Evolutionary conservation across 2,329 filamentous ascomycete genomes (phyloP), one percentile per base, ranked within the genome.

Genomic region (Clarireedia hainanense): DNA sequence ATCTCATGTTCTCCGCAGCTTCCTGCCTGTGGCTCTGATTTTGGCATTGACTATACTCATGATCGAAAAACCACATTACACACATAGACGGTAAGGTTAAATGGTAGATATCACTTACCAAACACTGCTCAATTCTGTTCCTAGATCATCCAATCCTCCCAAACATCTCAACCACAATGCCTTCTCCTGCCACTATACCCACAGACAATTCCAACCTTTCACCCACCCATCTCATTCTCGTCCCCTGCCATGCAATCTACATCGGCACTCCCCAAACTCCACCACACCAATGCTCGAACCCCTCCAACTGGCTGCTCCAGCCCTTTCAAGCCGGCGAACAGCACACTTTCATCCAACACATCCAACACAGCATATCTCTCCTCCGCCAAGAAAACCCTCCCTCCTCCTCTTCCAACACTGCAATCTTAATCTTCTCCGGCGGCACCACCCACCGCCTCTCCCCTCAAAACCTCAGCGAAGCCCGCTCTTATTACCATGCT

Each of bases 211-310:
- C 27, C 34, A n/a, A 14, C 3, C 27, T 5, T 15, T 5, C 30
- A 20, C 52, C 59, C 46, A 62, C 52, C 5, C 78, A 88, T 61
- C 77, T 95, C 10, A 81, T 95, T 51, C 73, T 95, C 48, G 86
- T 95, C 50, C 94, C 89, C 74, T 91, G 90, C 69, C 90, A 95
- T 72, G 88, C 83, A 27, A 89, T 92, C 57, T 95, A 87, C 77
- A 71, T 76, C 2, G 70, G 72, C 6, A n/a, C 47, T n/a, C 34
- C 30, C 14, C 17, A 26, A 12, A 2, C 10, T 17, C 46, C 26
- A 14, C 26, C 46, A 3, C 24, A 30, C 46, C 27, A 48, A 14
- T 47, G 57, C 3, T 10, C 51, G n/a, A 20, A 26, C 23, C 83
- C 86, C 66, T 60, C 72, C 5, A 83, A 88, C 67, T 89, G 85